These are phyloP conservation scores for Nothophytophthora sp. DNA, from an alignment of 352 stramenopile species.

Conservation along the genomic window DNA sequence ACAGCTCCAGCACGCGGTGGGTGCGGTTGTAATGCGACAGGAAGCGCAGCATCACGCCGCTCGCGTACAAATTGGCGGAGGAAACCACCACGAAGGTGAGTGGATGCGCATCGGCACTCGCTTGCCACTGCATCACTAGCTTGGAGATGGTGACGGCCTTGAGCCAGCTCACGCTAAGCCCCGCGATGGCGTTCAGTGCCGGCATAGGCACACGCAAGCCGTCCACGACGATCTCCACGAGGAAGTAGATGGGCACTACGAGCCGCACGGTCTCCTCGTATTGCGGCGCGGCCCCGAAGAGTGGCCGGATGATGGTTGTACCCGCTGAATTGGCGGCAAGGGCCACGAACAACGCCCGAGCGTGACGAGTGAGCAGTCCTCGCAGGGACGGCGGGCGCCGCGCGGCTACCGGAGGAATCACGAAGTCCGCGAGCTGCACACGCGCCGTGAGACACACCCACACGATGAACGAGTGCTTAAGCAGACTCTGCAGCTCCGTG, in stretches of 20 bases:
- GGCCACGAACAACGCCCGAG: slow-evolving; percentile 48
- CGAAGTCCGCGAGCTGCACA: slow-evolving; percentile 46
- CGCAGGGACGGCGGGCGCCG: slow-evolving; percentile 37
- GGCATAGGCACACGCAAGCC: slow-evolving; percentile 39
- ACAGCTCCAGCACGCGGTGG: slow-evolving; percentile 35
- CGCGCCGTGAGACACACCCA: slow-evolving; percentile 59
- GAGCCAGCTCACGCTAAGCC: slow-evolving; percentile 69
- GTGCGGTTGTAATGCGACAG: slow-evolving; percentile 50
- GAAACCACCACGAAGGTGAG: slow-evolving; percentile 61
- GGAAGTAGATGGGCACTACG: slow-evolving; percentile 59
- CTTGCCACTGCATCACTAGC: slow-evolving; percentile 62
- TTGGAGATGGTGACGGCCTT: slow-evolving; percentile 74
- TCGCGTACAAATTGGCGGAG: slow-evolving; percentile 74
- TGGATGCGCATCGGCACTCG: slow-evolving; percentile 45
- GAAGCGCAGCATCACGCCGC: slow-evolving; percentile 55
- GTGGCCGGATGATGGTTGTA: slow-evolving; percentile 60
- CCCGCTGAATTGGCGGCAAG: slow-evolving; percentile 66
- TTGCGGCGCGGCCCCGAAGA: slow-evolving; percentile 54
- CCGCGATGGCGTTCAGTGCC: slow-evolving; percentile 50
- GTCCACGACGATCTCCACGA: slow-evolving; percentile 42
- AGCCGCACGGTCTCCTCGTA: slow-evolving; percentile 61
- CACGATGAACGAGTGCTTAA: slow-evolving; percentile 63
- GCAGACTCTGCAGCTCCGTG: slow-evolving; percentile 35
- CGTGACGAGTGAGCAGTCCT: slow-evolving; percentile 29
- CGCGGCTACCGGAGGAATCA: slow-evolving; percentile 27